phyloP scores from a whole-genome alignment of 2,329 filamentous ascomycete species.

The Metarhizium robertsii region DNA sequence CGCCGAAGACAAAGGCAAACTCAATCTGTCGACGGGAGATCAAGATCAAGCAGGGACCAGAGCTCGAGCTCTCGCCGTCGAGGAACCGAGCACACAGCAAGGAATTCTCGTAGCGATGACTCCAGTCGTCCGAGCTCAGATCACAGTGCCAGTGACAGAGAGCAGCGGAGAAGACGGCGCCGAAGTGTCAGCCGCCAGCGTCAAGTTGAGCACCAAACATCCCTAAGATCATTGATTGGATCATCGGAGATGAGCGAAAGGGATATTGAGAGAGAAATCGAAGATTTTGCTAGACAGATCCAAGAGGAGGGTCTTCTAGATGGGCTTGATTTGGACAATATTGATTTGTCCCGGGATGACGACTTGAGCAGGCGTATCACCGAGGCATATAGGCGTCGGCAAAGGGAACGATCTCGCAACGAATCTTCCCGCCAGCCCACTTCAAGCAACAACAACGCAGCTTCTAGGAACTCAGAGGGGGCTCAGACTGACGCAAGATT shows the following conservation, averaged over 20 bases:
- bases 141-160: conserved; percentile 26
- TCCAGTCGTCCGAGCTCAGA: conserved; percentile 20
- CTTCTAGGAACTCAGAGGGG: conserved; percentile 22
- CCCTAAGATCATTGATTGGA: conserved; percentile 75
- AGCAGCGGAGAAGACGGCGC: conserved; percentile 22
- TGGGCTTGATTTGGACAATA: conserved; percentile 79
- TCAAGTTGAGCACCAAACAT: conserved; percentile 81
- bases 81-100: conserved; percentile 12
- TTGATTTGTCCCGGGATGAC: conserved; percentile 77
- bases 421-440: conserved; percentile 20
- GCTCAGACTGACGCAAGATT: conserved; percentile 16
- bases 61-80: conserved; percentile 22
- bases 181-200: conserved; percentile 41
- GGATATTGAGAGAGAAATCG: conserved; percentile 79
- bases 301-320: conserved; percentile 80
- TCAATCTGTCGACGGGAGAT: conserved; percentile 23
- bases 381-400: conserved; percentile 72
- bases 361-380: conserved; percentile 86
- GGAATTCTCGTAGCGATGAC: conserved; percentile 16
- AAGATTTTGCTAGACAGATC: conserved; percentile 84
- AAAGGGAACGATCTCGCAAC: conserved; percentile 50
- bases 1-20: conserved; percentile 22
- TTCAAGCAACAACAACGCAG: conserved; percentile 33
- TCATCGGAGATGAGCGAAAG: conserved; percentile 66
- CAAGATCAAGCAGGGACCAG: conserved; percentile 21